These are phyloP conservation scores for Capsicum rhomboideum DNA, from an alignment of 257 asterid genomes.

Conservation along the genomic window DNA sequence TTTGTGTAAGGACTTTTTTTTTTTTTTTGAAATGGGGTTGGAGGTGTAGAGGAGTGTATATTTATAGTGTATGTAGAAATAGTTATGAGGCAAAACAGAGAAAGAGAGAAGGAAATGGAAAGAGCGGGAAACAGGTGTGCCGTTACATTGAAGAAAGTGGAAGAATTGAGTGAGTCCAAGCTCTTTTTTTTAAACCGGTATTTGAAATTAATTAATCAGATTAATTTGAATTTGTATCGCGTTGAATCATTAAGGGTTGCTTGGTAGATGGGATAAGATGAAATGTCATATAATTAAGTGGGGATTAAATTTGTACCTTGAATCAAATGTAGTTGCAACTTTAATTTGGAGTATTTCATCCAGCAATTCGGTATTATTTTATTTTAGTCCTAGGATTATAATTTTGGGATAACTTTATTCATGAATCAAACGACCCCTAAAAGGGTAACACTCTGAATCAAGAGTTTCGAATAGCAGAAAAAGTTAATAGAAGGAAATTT, in stretches of 20 bases:
- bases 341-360: no score
- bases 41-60: not conserved
- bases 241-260: no score
- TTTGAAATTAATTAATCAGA: not conserved
- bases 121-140: not conserved
- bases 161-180: no score
- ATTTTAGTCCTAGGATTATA: no score
- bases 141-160: not conserved
- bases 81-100: not conserved
- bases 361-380: no score
- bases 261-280: no score
- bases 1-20: slow-evolving; percentile 15
- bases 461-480: accelerated
- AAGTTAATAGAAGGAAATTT: not conserved
- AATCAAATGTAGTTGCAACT: no score
- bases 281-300: no score
- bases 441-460: no score
- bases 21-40: not conserved
- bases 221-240: not conserved
- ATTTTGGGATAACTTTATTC: no score
- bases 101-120: not conserved
- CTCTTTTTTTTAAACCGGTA: not conserved
- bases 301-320: no score
- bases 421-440: no score
- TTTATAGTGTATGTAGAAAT: not conserved